phyloP scores from a whole-genome alignment of 1,284 basidiomycete genomes.

The Ceratobasidium sp. region DNA sequence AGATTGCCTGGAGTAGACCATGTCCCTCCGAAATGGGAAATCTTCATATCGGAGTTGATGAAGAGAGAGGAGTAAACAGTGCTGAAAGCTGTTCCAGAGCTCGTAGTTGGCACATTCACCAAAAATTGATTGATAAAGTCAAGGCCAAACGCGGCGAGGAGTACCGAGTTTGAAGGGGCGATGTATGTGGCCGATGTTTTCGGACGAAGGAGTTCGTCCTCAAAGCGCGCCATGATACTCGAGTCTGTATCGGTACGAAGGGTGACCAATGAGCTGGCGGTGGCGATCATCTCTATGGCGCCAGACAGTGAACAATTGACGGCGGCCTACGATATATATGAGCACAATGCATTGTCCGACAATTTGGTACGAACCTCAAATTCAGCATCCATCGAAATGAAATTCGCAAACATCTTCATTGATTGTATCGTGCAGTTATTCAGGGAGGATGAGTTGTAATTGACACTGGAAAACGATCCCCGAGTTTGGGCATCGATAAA shows the following conservation, averaged over 20 bases:
- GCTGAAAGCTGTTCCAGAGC: background rate
- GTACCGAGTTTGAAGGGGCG: background rate
- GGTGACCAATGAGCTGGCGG: background rate
- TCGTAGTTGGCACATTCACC: background rate
- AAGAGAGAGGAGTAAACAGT: slow-evolving; percentile 5
- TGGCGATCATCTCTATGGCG: background rate
- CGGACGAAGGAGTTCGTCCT: background rate
- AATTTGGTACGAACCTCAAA: background rate
- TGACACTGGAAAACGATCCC: background rate
- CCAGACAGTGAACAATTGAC: background rate
- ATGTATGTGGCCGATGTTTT: background rate
- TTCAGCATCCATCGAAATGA: background rate
- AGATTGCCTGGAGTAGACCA: background rate
- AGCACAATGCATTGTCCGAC: background rate
- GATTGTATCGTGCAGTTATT: background rate
- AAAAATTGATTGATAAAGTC: slow-evolving; percentile 3
- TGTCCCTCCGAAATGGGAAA: background rate
- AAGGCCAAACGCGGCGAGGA: background rate
- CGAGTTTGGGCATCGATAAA: background rate
- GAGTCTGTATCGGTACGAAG: background rate
- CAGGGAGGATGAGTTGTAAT: background rate
- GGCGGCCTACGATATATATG: background rate
- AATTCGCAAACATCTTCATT: background rate
- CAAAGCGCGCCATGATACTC: background rate
- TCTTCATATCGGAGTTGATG: background rate